Percentiles rank a stretch among this genome's conserved stretches.
Evolutionary conservation across 1,284 basidiomycete genomes (phyloP).

Genomic region (Cutaneotrichosporon cutaneum): DNA sequence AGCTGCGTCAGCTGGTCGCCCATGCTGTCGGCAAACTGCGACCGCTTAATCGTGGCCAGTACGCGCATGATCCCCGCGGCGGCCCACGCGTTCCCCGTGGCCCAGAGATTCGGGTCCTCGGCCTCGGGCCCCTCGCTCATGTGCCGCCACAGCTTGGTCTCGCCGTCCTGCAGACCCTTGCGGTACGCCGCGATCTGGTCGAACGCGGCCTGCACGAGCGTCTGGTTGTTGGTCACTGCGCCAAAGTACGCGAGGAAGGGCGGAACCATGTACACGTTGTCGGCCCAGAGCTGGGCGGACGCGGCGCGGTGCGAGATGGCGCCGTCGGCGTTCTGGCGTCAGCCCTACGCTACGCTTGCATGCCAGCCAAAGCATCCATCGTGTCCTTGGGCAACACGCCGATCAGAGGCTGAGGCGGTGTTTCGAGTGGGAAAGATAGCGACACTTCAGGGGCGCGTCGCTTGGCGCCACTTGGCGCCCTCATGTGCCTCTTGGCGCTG

Average conservation of each 20-base stretch:
- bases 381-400: no score
- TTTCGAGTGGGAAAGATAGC: neutral
- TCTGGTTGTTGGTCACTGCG: slow-evolving; percentile 64
- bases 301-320: slow-evolving; percentile 69
- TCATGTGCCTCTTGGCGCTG: neutral
- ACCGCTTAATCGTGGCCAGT: slow-evolving; percentile 55
- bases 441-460: neutral
- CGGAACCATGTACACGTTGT: slow-evolving; percentile 65
- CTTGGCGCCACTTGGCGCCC: neutral
- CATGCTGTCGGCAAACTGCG: slow-evolving; percentile 44
- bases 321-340: slow-evolving; percentile 61
- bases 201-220: slow-evolving; percentile 68
- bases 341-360: no score
- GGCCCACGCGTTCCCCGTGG: slow-evolving; percentile 58
- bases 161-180: slow-evolving; percentile 46
- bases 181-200: slow-evolving; percentile 78
- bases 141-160: slow-evolving; percentile 49
- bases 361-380: neutral
- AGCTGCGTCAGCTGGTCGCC: slow-evolving; percentile 51
- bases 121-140: slow-evolving; percentile 41
- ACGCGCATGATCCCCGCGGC: slow-evolving; percentile 57
- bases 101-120: slow-evolving; percentile 44
- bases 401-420: no score
- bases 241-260: slow-evolving; percentile 91
- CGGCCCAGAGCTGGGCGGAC: slow-evolving; percentile 57